A percentile compares a stretch with the other conserved stretches of the same genome.
Evolutionary conservation across 2,329 filamentous ascomycete genomes (phyloP).

Genomic region (Lasiodiplodia theobromae): DNA sequence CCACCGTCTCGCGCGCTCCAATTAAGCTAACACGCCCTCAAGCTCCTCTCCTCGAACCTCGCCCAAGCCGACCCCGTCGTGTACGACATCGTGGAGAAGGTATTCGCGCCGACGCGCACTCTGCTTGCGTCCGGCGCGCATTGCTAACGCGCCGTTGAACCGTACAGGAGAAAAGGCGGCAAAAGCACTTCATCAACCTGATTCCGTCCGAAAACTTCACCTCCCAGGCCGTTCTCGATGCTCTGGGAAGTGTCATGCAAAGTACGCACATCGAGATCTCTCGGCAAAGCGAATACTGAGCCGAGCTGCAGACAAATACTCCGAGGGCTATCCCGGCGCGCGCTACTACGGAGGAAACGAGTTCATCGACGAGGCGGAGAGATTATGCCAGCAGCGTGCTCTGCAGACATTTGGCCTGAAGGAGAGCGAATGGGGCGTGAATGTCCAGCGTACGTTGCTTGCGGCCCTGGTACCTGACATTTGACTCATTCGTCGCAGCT

Average conservation of each 20-base stretch:
- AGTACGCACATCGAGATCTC: conserved; percentile 66
- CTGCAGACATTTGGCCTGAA: conserved; percentile 90
- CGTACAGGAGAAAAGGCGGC: conserved; percentile 85
- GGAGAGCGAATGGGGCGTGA: conserved; percentile 93
- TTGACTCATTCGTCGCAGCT: conserved; percentile 55
- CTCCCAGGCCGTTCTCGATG: conserved; percentile 96
- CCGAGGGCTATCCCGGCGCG: conserved; percentile 96
- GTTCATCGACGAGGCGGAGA: conserved; percentile 96
- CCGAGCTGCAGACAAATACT: conserved; percentile 83
- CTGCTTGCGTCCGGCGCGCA: conserved; percentile 14
- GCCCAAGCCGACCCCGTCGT: conserved; percentile 86
- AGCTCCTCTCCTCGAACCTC: conserved; percentile 79
- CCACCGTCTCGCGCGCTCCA: not conserved
- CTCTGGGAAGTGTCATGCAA: conserved; percentile 70
- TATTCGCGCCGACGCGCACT: conserved; percentile 48
- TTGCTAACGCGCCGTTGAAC: conserved; percentile 18
- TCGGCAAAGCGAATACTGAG: conserved; percentile 55
- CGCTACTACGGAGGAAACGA: conserved; percentile 99
- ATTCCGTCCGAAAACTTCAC: conserved; percentile 99
- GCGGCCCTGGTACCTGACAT: conserved; percentile 33
- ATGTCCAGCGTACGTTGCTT: conserved; percentile 76
- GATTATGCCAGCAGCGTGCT: conserved; percentile 92
- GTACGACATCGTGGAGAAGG: conserved; percentile 89
- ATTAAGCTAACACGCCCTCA: conserved; percentile 49
- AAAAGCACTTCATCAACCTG: conserved; percentile 99